These are phyloP conservation scores for Spirogloea muscicola DNA, from an alignment of 139 green algal genomes.

Conservation along the genomic window DNA sequence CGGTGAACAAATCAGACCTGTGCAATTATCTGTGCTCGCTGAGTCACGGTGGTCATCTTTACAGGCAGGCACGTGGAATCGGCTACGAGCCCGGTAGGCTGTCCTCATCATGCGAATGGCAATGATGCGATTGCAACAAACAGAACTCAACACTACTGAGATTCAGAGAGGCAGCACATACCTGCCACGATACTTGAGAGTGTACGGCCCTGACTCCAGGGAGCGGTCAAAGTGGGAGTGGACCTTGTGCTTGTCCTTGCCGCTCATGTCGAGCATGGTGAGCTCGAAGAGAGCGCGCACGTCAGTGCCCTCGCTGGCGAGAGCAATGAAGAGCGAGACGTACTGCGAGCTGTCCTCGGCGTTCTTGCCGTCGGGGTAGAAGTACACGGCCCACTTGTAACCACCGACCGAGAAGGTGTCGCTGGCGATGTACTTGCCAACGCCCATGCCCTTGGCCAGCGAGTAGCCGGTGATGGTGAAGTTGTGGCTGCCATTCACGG, in stretches of 20 bases:
- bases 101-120: too few relatives aligned
- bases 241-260: slow-evolving; percentile 42
- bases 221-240: slow-evolving; percentile 44
- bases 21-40: too few relatives aligned
- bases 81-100: too few relatives aligned
- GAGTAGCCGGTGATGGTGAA: slow-evolving; percentile 52
- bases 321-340: slow-evolving; percentile 47
- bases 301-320: slow-evolving; percentile 44
- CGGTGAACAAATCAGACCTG: too few relatives aligned
- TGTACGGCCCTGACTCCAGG: slow-evolving; percentile 46
- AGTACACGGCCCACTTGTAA: slow-evolving; percentile 50
- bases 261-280: slow-evolving; percentile 45
- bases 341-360: slow-evolving; percentile 49
- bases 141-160: too few relatives aligned
- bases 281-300: slow-evolving; percentile 47
- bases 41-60: too few relatives aligned
- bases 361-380: slow-evolving; percentile 50
- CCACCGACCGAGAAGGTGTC: slow-evolving; percentile 47
- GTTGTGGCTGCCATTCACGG: slow-evolving; percentile 47
- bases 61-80: too few relatives aligned
- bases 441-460: slow-evolving; percentile 47
- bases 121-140: too few relatives aligned
- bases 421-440: slow-evolving; percentile 49
- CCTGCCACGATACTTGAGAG: slow-evolving; percentile 46
- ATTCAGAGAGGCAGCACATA: too few relatives aligned